phyloP scores from a whole-genome alignment of 768 basidiomycete genomes.

The Tricholoma sp. region DNA sequence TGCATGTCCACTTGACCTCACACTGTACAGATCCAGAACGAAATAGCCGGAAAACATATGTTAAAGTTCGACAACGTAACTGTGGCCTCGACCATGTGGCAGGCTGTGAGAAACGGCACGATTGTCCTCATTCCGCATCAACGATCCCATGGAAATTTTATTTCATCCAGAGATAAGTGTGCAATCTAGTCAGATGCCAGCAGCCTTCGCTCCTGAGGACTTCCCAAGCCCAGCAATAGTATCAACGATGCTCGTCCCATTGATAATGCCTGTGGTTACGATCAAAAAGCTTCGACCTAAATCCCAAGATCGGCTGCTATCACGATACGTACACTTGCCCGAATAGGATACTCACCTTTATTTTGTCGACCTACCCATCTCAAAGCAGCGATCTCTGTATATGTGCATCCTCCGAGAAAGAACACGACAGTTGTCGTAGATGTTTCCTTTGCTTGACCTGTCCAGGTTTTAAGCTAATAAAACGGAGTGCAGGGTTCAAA shows the following conservation, averaged over 20 bases:
- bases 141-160: conserved; percentile 5
- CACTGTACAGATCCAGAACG: conserved; percentile 8
- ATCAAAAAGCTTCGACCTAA: conserved; percentile 84
- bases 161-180: conserved; percentile 2
- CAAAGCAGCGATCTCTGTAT: conserved; percentile 93
- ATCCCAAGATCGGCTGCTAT: conserved; percentile 7
- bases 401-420: conserved; percentile 96
- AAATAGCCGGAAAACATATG: conserved; percentile 37
- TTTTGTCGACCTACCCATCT: conserved; percentile 89
- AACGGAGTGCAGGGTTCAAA: conserved; percentile 5
- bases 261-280: conserved; percentile 89
- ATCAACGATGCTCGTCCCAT: conserved; percentile 68
- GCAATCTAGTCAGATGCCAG: conserved; percentile 27
- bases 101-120: conserved; percentile 17
- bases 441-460: conserved; percentile 51
- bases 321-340: conserved; percentile 3
- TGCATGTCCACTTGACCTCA: conserved; percentile 12
- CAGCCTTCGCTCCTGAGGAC: conserved; percentile 34
- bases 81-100: conserved; percentile 22
- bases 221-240: conserved; percentile 47
- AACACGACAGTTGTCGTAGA: conserved; percentile 87
- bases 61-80: conserved; percentile 1
- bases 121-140: conserved; percentile 1
- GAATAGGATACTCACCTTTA: conserved; percentile 47
- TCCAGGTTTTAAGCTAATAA: conserved; percentile 4